These are phyloP conservation scores for Lathyrus tuberosus DNA, from an alignment of 306 rosid genomes.

Conservation along the genomic window DNA sequence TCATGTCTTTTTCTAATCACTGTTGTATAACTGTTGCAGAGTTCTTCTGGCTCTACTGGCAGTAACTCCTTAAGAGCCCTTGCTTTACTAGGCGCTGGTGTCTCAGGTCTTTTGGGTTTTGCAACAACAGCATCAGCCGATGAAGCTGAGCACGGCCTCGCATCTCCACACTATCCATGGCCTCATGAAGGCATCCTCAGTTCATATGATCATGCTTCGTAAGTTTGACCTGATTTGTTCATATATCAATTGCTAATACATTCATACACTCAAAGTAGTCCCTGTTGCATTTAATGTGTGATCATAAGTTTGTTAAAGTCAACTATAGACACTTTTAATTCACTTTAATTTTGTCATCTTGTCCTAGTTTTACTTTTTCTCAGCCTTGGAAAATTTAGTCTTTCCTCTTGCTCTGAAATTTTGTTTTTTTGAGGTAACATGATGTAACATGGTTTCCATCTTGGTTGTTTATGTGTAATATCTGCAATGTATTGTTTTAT, in stretches of 20 bases:
- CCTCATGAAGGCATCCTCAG: constrained; percentile 98
- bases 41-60: constrained; percentile 59
- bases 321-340: constrained; percentile 12
- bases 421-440: constrained; percentile 3
- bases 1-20: constrained; percentile 15
- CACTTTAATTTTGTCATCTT: not conserved
- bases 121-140: constrained; percentile 84
- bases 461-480: constrained; percentile 6
- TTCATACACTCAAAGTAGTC: not conserved
- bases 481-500: constrained; percentile 12
- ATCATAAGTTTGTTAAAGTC: constrained; percentile 15
- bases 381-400: not conserved
- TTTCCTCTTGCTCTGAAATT: not conserved
- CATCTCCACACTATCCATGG: constrained; percentile 92
- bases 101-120: constrained; percentile 81
- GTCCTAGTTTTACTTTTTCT: not conserved
- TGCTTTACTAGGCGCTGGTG: constrained; percentile 88
- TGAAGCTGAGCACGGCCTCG: constrained; percentile 98
- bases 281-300: constrained; percentile 19
- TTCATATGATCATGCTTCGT: constrained; percentile 98
- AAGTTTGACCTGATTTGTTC: constrained; percentile 43
- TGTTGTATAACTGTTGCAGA: constrained; percentile 49
- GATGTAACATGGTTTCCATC: constrained; percentile 10
- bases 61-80: constrained; percentile 71
- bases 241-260: not conserved